Conservation (phyloP, 2,329 filamentous ascomycete species). For the Pseudogymnoascus destructans region DNA sequence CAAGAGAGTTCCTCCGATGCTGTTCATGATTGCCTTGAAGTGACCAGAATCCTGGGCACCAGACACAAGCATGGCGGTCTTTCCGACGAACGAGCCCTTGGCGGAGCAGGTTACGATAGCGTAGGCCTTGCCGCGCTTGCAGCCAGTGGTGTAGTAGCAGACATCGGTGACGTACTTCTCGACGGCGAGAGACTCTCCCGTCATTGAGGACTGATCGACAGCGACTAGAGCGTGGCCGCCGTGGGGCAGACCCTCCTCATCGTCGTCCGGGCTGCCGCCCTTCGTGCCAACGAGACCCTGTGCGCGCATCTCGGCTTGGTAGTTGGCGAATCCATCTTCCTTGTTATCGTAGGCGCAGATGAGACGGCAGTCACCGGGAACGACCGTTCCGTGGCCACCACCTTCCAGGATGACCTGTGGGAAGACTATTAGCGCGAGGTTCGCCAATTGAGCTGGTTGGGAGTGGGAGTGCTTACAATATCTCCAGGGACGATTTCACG, state of each 20-base stretch:
- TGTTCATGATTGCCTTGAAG: conserved; percentile 77
- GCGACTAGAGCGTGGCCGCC: conserved; percentile 53
- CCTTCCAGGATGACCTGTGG: conserved; percentile 54
- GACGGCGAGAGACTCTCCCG: conserved; percentile 66
- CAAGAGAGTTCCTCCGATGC: conserved; percentile 59
- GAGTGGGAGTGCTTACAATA: conserved; percentile 41
- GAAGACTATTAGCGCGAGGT: neutral
- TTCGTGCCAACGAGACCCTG: conserved; percentile 48
- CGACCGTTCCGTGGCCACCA: conserved; percentile 46
- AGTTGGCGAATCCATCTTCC: conserved; percentile 53
- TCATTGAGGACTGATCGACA: conserved; percentile 68
- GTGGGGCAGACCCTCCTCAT: conserved; percentile 43
- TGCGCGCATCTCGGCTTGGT: conserved; percentile 50
- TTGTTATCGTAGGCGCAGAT: conserved; percentile 57
- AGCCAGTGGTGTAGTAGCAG: conserved; percentile 68
- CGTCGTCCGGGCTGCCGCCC: conserved; percentile 35
- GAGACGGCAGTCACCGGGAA: conserved; percentile 56
- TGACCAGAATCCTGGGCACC: conserved; percentile 64
- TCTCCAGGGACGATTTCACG: conserved; percentile 66
- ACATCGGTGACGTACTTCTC: conserved; percentile 67
- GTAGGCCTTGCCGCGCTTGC: conserved; percentile 69
- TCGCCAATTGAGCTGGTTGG: neutral
- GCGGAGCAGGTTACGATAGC: conserved; percentile 55
- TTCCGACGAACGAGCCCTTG: conserved; percentile 62
- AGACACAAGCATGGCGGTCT: conserved; percentile 60